These are phyloP conservation scores for Trichoderma atroviride DNA, from an alignment of 2,329 filamentous ascomycete genomes.

Conservation along the genomic window DNA sequence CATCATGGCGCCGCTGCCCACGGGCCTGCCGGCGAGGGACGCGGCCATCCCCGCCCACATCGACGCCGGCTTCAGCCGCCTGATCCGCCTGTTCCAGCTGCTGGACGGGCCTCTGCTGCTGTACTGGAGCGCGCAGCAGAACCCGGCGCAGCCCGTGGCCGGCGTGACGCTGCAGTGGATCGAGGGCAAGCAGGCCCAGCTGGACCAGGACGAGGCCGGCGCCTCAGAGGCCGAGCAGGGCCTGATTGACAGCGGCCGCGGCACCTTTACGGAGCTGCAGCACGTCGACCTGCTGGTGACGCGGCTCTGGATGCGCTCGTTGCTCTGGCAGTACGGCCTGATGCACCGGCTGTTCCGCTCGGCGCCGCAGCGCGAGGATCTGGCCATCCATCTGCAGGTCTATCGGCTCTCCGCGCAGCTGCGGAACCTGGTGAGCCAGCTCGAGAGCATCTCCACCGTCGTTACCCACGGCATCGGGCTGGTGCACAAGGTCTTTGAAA, in stretches of 20 bases:
- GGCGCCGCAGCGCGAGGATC: slow-evolving; percentile 40
- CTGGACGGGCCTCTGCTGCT: slow-evolving; percentile 45
- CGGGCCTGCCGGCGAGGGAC: slow-evolving; percentile 39
- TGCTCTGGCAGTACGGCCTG: slow-evolving; percentile 47
- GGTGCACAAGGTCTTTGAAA: slow-evolving; percentile 62
- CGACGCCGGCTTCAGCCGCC: slow-evolving; percentile 43
- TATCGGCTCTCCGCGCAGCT: slow-evolving; percentile 45
- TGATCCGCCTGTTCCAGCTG: slow-evolving; percentile 43
- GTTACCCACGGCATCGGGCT: slow-evolving; percentile 60
- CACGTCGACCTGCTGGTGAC: slow-evolving; percentile 47
- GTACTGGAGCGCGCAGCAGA: slow-evolving; percentile 42
- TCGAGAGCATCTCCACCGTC: slow-evolving; percentile 47
- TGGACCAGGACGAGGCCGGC: slow-evolving; percentile 43
- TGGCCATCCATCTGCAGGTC: slow-evolving; percentile 46
- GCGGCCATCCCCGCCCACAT: slow-evolving; percentile 41
- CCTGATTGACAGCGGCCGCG: slow-evolving; percentile 34
- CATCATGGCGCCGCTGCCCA: slow-evolving; percentile 39
- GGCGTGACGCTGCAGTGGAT: slow-evolving; percentile 44
- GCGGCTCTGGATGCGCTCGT: slow-evolving; percentile 45
- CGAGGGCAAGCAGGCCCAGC: slow-evolving; percentile 45
- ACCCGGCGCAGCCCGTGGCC: slow-evolving; percentile 29
- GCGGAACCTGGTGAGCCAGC: slow-evolving; percentile 41
- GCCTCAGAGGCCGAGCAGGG: slow-evolving; percentile 36
- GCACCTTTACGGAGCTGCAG: slow-evolving; percentile 43
- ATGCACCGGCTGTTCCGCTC: slow-evolving; percentile 44